A percentile compares a stretch with the other conserved stretches of the same genome.
Conservation (phyloP, 768 basidiomycete species). For the Lactarius deliciosus region DNA sequence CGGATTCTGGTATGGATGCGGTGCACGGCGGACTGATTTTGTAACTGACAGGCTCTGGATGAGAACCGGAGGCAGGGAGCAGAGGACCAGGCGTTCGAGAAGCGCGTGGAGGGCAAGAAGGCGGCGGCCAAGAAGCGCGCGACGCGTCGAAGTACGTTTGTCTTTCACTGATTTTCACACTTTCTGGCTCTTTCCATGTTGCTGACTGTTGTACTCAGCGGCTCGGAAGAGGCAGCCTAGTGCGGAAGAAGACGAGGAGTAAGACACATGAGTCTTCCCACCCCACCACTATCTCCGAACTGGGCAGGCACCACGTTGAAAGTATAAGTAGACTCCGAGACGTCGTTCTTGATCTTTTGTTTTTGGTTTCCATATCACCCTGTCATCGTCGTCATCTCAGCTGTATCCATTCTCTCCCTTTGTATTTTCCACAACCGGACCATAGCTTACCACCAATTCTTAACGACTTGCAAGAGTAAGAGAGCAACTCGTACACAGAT, state of each 20-base stretch:
- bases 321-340: background rate
- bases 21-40: background rate
- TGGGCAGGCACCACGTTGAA: background rate
- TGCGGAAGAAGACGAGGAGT: constrained; percentile 24
- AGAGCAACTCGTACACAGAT: constrained; percentile 8
- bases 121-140: constrained; percentile 75
- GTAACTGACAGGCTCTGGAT: constrained; percentile 66
- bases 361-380: background rate
- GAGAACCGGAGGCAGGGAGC: constrained; percentile 82
- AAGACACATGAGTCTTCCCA: background rate
- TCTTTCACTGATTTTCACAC: background rate
- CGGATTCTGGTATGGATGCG: background rate
- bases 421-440: background rate
- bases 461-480: background rate
- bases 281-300: background rate
- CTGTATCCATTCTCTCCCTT: constrained; percentile 3
- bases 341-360: background rate
- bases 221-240: constrained; percentile 16
- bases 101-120: constrained; percentile 79
- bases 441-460: background rate
- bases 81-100: constrained; percentile 89
- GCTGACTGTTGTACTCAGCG: background rate
- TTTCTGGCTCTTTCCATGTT: background rate
- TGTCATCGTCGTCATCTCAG: background rate
- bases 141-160: constrained; percentile 44